Base-by-base conservation (phyloP, 176 grass and related monocot species). In the Carex parvula region DNA sequence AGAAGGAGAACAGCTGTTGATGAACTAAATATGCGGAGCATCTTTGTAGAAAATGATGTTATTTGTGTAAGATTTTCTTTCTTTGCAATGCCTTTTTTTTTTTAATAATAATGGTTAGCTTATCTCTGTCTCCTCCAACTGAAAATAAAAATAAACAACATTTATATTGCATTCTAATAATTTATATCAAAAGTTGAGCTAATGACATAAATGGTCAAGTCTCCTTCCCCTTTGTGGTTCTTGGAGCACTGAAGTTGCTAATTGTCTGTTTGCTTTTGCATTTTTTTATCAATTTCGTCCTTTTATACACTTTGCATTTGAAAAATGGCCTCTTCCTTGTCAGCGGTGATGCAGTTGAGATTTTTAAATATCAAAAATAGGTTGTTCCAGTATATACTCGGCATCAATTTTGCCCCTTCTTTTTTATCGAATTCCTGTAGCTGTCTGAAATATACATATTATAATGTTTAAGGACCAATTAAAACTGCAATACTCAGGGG, bases 31-130 rank as follows among this genome's bases (percentile, higher is more conserved):
- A 95, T 98, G 93, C 88, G 93, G 64, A 79, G 80, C 67, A 95
- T 95, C 84, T 98, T 98, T 79, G 83, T 89, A 87, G 96, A 95
- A 98, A 98, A 92, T 89, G 93, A 98, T 92, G 93, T 98, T 83
- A 74, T 98, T 70, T 98, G 96, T 82, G 96, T 98, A 98, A 95
- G 93, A 89, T 67, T 41, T 50, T 30, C 53, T 67, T 12, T 63
- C 18, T 12, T 88, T 88, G 4, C 2, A 44, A 60, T 86, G 32
- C 37, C 37, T 39, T 39, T 63, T 72, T 11, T 11, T 80, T 35
- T 44, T 8, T 3, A 35, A 35, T 35, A 35, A 35, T 35, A 71
- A 55, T 80, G 18, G 18, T 20, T 61, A 61, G 60, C 3, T 74
- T 42, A 52, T 74, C 18, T 53, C 44, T 41, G 18, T 75, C 46